phyloP scores from a whole-genome alignment of 805 yeast species.

The Candida coleopterorum region DNA sequence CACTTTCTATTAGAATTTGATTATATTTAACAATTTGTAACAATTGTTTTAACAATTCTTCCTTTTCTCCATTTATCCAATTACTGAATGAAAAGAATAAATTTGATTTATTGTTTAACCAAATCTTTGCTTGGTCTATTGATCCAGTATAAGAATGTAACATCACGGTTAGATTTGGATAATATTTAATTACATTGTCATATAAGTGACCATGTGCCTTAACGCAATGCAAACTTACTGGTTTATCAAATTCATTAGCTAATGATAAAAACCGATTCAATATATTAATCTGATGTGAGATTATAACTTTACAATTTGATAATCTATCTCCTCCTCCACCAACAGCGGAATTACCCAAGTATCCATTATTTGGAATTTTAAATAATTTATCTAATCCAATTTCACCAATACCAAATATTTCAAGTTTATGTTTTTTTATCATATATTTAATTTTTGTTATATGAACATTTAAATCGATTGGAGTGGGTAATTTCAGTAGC shows the following conservation, averaged over 20 bases:
- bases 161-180: slow-evolving; percentile 40
- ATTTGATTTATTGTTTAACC: slow-evolving; percentile 31
- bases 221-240: slow-evolving; percentile 82
- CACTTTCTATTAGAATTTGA: slow-evolving; percentile 35
- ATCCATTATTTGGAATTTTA: slow-evolving; percentile 60
- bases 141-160: slow-evolving; percentile 89
- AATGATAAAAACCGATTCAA: slow-evolving; percentile 47
- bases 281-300: slow-evolving; percentile 62
- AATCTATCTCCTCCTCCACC: slow-evolving; percentile 16
- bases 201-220: slow-evolving; percentile 64
- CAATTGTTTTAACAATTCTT: slow-evolving; percentile 16
- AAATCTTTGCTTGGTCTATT: slow-evolving; percentile 53
- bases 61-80: slow-evolving; percentile 40
- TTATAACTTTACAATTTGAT: slow-evolving; percentile 46
- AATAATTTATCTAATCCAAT: slow-evolving; percentile 84
- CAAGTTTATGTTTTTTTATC: slow-evolving; percentile 10
- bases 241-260: slow-evolving; percentile 45
- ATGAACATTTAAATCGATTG: slow-evolving; percentile 40
- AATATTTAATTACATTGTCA: slow-evolving; percentile 31
- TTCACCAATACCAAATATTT: slow-evolving; percentile 67
- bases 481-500: slow-evolving; percentile 54
- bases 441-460: slow-evolving; percentile 23
- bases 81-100: slow-evolving; percentile 53
- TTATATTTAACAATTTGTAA: slow-evolving; percentile 12
- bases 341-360: slow-evolving; percentile 32